Conservation (phyloP, 257 asterid genomes). For the Knoxia roxburghii region DNA sequence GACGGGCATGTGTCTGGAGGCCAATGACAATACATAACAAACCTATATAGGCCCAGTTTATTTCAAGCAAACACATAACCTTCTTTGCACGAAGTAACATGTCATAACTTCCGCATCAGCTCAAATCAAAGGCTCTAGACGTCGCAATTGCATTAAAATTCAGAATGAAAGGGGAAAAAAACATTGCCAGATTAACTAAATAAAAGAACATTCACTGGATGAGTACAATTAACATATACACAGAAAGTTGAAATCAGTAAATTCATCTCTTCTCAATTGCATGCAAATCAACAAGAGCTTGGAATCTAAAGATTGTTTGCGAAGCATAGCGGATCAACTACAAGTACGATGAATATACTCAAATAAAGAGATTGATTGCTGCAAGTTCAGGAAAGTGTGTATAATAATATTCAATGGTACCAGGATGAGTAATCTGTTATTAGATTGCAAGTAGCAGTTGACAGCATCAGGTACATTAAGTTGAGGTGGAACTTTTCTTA, state of each 20-base stretch:
- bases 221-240: background rate
- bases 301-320: background rate
- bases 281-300: background rate
- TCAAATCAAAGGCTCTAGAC: background rate
- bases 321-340: background rate
- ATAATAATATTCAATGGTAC: constrained; percentile 25
- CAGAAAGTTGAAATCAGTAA: background rate
- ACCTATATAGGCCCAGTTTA: background rate
- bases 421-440: constrained; percentile 79
- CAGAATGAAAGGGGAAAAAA: background rate
- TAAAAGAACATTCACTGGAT: background rate
- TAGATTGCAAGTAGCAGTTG: constrained; percentile 51
- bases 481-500: constrained; percentile 62
- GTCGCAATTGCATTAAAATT: no score
- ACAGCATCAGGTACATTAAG: constrained; percentile 54
- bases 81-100: no score
- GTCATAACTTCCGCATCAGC: background rate
- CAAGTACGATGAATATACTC: background rate
- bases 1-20: background rate
- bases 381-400: constrained; percentile 5
- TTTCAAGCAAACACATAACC: background rate
- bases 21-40: no score
- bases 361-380: background rate
- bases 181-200: background rate
- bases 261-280: background rate